A percentile compares a stretch with the other conserved stretches of the same genome.
Conservation (phyloP, 768 basidiomycete genomes). For the Cyclocybe aegerita region DNA sequence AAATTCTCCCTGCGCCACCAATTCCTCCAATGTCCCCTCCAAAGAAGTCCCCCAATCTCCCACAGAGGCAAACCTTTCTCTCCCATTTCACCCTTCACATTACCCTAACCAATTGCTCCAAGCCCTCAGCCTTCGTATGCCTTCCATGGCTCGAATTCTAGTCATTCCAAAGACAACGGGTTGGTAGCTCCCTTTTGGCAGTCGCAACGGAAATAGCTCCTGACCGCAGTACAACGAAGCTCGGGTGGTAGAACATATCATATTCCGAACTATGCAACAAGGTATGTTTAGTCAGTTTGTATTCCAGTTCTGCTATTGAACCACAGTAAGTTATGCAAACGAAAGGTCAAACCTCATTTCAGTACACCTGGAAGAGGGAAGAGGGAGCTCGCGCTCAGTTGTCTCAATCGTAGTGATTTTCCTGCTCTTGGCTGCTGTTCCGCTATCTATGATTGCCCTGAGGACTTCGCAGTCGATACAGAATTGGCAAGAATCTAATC, state of each 20-base stretch:
- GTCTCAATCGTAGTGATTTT: constrained; percentile 23
- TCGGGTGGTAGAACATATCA: constrained; percentile 38
- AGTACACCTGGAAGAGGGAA: constrained; percentile 34
- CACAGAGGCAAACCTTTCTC: constrained; percentile 22
- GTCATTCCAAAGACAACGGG: constrained; percentile 39
- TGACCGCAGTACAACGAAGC: constrained; percentile 12
- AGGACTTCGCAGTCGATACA: constrained; percentile 2
- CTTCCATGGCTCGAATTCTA: constrained; percentile 39
- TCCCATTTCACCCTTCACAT: constrained; percentile 15
- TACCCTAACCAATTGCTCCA: constrained; percentile 21
- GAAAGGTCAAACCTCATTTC: constrained; percentile 35
- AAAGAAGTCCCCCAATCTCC: constrained; percentile 15
- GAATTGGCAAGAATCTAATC: neutral
- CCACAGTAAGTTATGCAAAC: constrained; percentile 32
- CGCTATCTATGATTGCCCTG: constrained; percentile 16
- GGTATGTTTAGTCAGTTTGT: constrained; percentile 20
- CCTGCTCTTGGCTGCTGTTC: constrained; percentile 25
- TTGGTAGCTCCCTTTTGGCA: constrained; percentile 16
- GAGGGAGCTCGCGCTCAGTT: constrained; percentile 23
- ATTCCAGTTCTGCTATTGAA: constrained; percentile 4
- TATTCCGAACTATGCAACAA: constrained; percentile 40
- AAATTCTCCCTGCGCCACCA: neutral
- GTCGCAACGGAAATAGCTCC: neutral
- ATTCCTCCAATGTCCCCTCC: neutral
- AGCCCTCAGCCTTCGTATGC: constrained; percentile 29